Evolutionary conservation across 2,329 filamentous ascomycete genomes (phyloP), one percentile per base, ranked within the genome.

Genomic region (Fusarium falciforme): DNA sequence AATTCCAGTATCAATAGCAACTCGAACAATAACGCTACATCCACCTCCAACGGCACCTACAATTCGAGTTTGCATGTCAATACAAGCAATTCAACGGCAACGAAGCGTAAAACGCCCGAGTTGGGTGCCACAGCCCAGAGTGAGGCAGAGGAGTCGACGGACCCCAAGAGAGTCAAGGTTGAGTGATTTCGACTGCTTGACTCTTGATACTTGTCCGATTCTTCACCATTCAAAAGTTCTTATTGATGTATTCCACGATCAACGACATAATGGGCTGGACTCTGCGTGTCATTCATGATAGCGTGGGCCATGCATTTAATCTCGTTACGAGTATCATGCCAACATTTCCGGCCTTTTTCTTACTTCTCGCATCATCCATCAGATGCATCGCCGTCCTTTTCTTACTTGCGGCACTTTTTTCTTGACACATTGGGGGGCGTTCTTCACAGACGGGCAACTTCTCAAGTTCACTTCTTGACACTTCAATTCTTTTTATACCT

Each of bases 91-190:
- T 70, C 76, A 7, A 70, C 61, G 14, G 69, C 82, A 0, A 79
- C 82, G n/a, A 90, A 90, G 80, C 83, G 89, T 69, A 91, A 90
- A 81, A 90, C 88, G 67, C 88, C 88, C 2, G 89, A 90, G 10
- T 82, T 84, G 38, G 84, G 82, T 59, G 80, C 79, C 12, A 81
- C 79, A n/a, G 82, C 83, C 3, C 79, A 83, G 2, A 79, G 80
- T 10, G 87, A 88, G 29, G 79, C 83, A 5, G 87, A 87, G 27
- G 75, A 78, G 42, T 80, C 80, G 20, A 82, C 81, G n/a, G 88
- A 90, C 29, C 76, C 86, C 10, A 91, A 90, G 80, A 83, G 89
- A 61, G 77, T 88, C 68, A 88, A 86, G 78, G 85, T 89, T 49
- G 88, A 89, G 20, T 87, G 75, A 75, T 16, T 20, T 40, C 49